Evolutionary conservation across 108 stramenopile species (phyloP), one percentile per base, ranked within the genome.

Genomic region (Stephanodiscus minutulus): DNA sequence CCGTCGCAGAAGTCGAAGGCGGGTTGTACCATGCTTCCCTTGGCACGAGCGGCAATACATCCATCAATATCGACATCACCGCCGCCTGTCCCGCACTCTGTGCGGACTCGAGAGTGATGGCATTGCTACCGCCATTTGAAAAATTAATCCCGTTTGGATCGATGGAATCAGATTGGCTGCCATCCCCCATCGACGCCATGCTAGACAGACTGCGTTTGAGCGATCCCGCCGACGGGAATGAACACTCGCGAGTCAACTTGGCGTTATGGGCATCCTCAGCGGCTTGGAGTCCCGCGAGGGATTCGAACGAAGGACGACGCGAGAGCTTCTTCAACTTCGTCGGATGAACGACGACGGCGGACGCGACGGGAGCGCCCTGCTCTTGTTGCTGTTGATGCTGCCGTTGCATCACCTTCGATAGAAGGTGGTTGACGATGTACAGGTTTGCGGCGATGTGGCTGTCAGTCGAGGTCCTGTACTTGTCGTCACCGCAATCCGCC

Each of bases 261-360:
- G 61, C 28, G 50, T 52, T 64, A 37, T 59, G 52, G 27, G 25
- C 37, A 56, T 68, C 47, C 44, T 33, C 43, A 0, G 43, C 60
- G 24, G 64, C 79, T 53, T 72, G 69, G 33, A 75, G 55, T 66
- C 80, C 63, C 48, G 84, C 78, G 6, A 96, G 69, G 7, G 95
- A 93, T 65, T 96, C 95, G 66, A 93, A 96, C 13, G 84, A 85
- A 5, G 95, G 89, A 53, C 95, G 82, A 3, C 91, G 77, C 13
- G 83, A 76, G 6, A 96, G 68, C 56, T 85, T 84, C 66, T 89
- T 89, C 25, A 90, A 64, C 35, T 73, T 62, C 0, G 74, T 56
- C 24, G 83, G 69, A 61, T 83, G 64, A 15, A 86, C 76, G 47
- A 84, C 53, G 36, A 36, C 39, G 17, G 75, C 46, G 3, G 62